These are phyloP conservation scores for Pythium sp. DNA, from an alignment of 352 stramenopile genomes.

Conservation along the genomic window DNA sequence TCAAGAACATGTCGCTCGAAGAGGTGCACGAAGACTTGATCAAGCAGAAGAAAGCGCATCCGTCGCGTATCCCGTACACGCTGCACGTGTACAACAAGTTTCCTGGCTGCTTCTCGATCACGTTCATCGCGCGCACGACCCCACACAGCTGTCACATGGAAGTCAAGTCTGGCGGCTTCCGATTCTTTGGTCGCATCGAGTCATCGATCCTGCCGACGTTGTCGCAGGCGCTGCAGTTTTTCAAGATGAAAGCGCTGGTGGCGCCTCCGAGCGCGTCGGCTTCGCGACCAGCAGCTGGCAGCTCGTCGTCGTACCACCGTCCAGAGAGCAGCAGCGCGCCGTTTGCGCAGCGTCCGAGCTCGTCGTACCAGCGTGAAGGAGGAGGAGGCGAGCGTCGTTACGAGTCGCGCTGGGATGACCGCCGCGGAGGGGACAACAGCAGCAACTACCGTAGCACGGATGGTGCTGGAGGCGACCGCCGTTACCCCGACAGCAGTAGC, in stretches of 20 bases:
- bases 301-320: conserved; percentile 40
- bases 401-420: conserved; percentile 71
- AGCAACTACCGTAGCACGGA: conserved; percentile 24
- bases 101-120: conserved; percentile 87
- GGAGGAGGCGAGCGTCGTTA: conserved; percentile 48
- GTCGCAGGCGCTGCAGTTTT: conserved; percentile 82
- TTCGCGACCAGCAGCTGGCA: conserved; percentile 17
- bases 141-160: conserved; percentile 87
- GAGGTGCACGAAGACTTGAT: conserved; percentile 85
- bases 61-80: conserved; percentile 79
- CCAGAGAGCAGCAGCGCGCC: conserved; percentile 43
- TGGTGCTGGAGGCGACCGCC: not conserved
- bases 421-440: conserved; percentile 32
- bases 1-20: conserved; percentile 61
- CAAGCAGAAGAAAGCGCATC: conserved; percentile 87
- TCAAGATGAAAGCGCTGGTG: conserved; percentile 87
- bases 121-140: conserved; percentile 81
- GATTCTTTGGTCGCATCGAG: conserved; percentile 87
- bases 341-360: conserved; percentile 54
- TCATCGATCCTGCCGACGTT: conserved; percentile 80
- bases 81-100: conserved; percentile 87
- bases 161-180: conserved; percentile 80
- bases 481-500: not conserved
- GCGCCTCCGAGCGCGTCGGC: conserved; percentile 40
- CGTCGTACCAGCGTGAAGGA: conserved; percentile 29